Evolutionary conservation across 2,329 filamentous ascomycete species (phyloP), one percentile per base, ranked within the genome.

Genomic region (Exophiala bonariae): DNA sequence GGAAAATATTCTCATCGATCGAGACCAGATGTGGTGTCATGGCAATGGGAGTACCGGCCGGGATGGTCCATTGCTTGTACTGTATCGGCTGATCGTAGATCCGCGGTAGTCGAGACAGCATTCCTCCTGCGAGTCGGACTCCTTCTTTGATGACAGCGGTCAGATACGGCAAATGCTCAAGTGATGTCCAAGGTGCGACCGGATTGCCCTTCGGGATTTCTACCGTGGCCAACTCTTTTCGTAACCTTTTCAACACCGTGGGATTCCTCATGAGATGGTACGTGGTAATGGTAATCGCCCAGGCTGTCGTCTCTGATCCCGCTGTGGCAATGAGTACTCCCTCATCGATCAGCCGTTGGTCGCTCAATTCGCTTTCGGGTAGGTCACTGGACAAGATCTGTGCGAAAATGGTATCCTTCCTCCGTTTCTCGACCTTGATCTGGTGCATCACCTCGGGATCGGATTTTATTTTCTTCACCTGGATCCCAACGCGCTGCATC

Each of bases 1-100:
- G 62, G 41, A 67, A 68, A 14, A 71, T 60, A 7, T 54, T 49
- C 23, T 56, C 56, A 40, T 68, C 62, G 52, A 61, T 61, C 40
- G 67, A 65, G 32, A 62, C 36, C 9, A 59, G 43, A 11, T 53
- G 49, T 7, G 50, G 54, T 3, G 58, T 61, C 60, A 62, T 63
- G 32, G 56, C 51, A 5, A 63, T 52, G 4, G 61, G 61, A 13
- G 59, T 62, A 6, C 61, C 59, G 0, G 63, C 58, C 1, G 65
- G 64, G 33, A 68, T 68, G 3, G 47, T 45, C 40, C 61, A 60
- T 7, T 57, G 43, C 14, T 64, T 61, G 40, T 66, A 68, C 3
- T 54, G 47, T 34, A 68, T 44, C 0, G 58, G 41, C 28, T 65
- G 49, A 31, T 49, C 47, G 28, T 41, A 49, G 18, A 59, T 45